Percentiles rank a stretch among this genome's conserved stretches.
phyloP scores from a whole-genome alignment of 1,284 basidiomycete genomes.

The Naganishia sp. region DNA sequence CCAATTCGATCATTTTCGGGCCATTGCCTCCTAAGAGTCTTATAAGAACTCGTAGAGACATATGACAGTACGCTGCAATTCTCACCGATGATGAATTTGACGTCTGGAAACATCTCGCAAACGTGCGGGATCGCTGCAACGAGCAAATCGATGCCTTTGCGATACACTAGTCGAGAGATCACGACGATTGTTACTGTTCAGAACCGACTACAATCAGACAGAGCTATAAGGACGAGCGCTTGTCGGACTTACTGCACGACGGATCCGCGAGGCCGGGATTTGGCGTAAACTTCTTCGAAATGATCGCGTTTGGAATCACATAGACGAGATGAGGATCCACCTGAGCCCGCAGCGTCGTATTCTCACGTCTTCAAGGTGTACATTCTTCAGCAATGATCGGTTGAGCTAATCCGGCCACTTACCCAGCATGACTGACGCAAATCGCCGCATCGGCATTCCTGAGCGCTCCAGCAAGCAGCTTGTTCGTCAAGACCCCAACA shows the following conservation, averaged over 20 bases:
- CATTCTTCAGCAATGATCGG: too few species aligned
- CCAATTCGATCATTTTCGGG: constrained; percentile 89
- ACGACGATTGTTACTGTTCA: constrained; percentile 84
- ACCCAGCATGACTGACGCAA: constrained; percentile 97
- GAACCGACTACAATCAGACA: background rate
- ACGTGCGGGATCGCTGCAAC: constrained; percentile 88
- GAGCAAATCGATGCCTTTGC: constrained; percentile 95
- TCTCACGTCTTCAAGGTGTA: constrained; percentile 68
- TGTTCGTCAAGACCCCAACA: constrained; percentile 94
- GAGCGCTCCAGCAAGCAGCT: constrained; percentile 81
- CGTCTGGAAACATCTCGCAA: constrained; percentile 77
- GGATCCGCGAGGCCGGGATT: constrained; percentile 56
- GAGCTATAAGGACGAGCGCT: background rate
- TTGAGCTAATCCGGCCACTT: constrained; percentile 40
- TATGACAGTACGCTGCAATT: constrained; percentile 1
- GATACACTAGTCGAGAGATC: constrained; percentile 90
- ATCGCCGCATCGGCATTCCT: constrained; percentile 91
- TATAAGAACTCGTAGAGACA: background rate
- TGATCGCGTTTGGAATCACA: constrained; percentile 93
- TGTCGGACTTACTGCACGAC: constrained; percentile 62
- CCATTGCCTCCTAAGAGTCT: constrained; percentile 75
- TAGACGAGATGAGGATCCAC: constrained; percentile 71
- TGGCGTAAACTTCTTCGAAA: constrained; percentile 81
- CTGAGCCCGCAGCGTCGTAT: constrained; percentile 85
- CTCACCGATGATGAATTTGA: constrained; percentile 84